Evolutionary conservation across 257 asterid species (phyloP).

Genomic region (Osmanthus fragrans): DNA sequence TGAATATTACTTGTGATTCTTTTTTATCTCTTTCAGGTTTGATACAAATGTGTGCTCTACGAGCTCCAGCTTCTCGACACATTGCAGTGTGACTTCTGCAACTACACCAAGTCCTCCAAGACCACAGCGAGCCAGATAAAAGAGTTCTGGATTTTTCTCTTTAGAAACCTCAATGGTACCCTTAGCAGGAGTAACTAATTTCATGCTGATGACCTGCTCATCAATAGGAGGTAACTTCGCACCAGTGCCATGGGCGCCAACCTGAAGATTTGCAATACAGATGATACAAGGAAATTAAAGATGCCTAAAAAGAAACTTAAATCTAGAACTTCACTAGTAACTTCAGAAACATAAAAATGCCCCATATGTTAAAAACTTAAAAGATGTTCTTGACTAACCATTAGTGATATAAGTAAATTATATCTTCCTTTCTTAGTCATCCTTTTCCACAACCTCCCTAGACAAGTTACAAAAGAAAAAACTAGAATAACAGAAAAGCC

Average conservation of each 20-base stretch:
- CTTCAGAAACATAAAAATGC: not conserved
- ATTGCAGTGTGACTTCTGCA: slow-evolving; percentile 91
- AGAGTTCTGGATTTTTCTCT: slow-evolving; percentile 87
- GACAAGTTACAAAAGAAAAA: not conserved
- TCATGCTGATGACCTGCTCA: slow-evolving; percentile 96
- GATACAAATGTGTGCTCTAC: slow-evolving; percentile 87
- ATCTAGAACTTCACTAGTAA: not conserved
- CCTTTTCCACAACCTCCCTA: not conserved
- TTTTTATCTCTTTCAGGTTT: slow-evolving; percentile 71
- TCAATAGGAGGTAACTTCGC: slow-evolving; percentile 93
- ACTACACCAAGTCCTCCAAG: slow-evolving; percentile 99
- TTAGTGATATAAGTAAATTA: not conserved
- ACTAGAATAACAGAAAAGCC: not conserved
- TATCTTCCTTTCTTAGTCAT: not conserved
- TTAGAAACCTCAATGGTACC: slow-evolving; percentile 84
- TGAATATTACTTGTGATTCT: slow-evolving; percentile 77
- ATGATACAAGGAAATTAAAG: slow-evolving; percentile 3
- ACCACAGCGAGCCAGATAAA: slow-evolving; percentile 94
- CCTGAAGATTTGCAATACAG: slow-evolving; percentile 45
- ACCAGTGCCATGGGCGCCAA: slow-evolving; percentile 99
- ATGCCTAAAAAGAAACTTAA: slow-evolving; percentile 9
- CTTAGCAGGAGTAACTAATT: slow-evolving; percentile 84
- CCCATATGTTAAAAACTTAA: not conserved
- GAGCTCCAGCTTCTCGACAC: slow-evolving; percentile 92
- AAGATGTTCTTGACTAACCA: not conserved